Percentiles rank a stretch among this genome's conserved stretches.
These are phyloP conservation scores for Colletotrichum lupini DNA, from an alignment of 2,329 filamentous ascomycete species.

Conservation along the genomic window DNA sequence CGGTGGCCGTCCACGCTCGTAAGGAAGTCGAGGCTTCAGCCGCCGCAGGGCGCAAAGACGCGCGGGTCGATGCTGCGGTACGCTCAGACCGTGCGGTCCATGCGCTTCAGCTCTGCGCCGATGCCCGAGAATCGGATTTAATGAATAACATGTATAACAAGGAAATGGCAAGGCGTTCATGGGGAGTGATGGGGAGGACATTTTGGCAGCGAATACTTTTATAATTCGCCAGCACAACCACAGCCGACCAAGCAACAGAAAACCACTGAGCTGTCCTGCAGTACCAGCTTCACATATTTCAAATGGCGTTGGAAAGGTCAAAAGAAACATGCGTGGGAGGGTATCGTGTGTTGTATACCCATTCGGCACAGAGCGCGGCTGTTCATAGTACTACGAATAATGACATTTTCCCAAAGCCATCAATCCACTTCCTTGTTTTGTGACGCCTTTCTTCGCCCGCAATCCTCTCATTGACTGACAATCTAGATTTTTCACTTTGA, in stretches of 20 bases:
- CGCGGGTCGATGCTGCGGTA: neutral
- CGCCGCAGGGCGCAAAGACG: neutral
- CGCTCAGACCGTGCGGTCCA: neutral
- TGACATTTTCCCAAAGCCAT: slow-evolving; percentile 8
- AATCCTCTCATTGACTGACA: neutral
- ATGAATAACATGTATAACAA: slow-evolving; percentile 1
- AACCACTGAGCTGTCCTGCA: neutral
- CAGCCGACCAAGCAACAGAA: neutral
- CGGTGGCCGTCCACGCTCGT: slow-evolving; percentile 17
- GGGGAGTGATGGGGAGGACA: neutral
- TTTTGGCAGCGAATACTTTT: neutral
- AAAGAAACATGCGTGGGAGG: neutral
- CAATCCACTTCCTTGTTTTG: neutral
- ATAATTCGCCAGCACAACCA: neutral
- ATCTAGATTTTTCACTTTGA: slow-evolving; percentile 9
- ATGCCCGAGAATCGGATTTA: neutral
- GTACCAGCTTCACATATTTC: neutral
- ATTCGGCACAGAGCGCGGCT: slow-evolving; percentile 20
- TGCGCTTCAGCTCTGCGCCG: neutral
- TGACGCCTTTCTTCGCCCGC: neutral
- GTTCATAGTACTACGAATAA: slow-evolving; percentile 30
- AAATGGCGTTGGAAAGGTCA: slow-evolving; percentile 3
- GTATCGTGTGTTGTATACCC: slow-evolving; percentile 25
- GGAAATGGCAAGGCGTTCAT: neutral
- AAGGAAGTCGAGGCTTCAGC: slow-evolving; percentile 21